Percentiles rank a stretch among this genome's conserved stretches.
These are phyloP conservation scores for Venturia nashicola DNA, from an alignment of 2,329 filamentous ascomycete genomes.

Conservation along the genomic window DNA sequence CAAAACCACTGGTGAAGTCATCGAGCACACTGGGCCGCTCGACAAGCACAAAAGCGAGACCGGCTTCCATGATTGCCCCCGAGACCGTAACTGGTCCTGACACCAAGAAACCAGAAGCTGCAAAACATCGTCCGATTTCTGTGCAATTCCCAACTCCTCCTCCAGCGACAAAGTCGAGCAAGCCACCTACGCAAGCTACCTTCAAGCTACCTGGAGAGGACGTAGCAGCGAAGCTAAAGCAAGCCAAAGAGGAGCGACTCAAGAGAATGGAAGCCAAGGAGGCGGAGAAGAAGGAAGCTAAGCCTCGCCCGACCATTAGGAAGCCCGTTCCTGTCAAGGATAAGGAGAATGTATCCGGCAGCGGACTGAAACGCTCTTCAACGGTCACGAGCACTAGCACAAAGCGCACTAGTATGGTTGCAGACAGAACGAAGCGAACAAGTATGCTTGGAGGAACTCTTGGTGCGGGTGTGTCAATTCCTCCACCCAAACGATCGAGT, in stretches of 20 bases:
- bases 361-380: conserved; percentile 4
- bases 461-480: not conserved
- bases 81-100: conserved; percentile 12
- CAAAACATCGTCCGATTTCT: conserved; percentile 34
- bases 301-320: conserved; percentile 28
- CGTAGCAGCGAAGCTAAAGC: conserved; percentile 40
- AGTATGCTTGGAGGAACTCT: not conserved
- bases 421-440: not conserved
- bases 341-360: not conserved
- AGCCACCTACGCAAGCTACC: conserved; percentile 35
- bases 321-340: conserved; percentile 15
- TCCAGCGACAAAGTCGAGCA: conserved; percentile 35
- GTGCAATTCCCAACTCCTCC: conserved; percentile 35
- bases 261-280: conserved; percentile 29
- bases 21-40: not conserved
- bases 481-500: conserved; percentile 4
- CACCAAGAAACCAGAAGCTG: conserved; percentile 20
- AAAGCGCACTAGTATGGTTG: conserved; percentile 1
- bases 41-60: conserved; percentile 9
- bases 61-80: conserved; percentile 11
- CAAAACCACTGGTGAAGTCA: not conserved
- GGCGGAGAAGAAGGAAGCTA: conserved; percentile 28
- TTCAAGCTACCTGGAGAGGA: conserved; percentile 42
- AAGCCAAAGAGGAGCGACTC: conserved; percentile 34
- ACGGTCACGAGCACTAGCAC: conserved; percentile 4